Conservation (phyloP, 106 monocot species). For the Acorus calamus region DNA sequence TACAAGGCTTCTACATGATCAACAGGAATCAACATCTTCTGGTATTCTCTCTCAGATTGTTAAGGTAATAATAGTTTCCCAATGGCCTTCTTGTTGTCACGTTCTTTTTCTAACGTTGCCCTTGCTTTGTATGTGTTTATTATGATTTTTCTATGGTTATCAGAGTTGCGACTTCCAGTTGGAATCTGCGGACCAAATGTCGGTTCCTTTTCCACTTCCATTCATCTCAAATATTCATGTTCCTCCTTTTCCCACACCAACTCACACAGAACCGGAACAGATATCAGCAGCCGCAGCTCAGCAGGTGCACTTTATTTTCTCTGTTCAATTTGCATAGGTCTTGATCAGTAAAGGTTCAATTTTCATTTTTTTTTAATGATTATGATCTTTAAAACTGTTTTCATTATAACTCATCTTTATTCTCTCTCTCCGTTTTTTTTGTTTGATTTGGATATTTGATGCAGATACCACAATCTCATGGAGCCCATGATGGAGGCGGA, state of each 20-base stretch:
- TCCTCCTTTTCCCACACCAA: conserved; percentile 14
- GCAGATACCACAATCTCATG: background rate
- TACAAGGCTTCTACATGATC: conserved; percentile 9
- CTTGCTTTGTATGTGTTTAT: background rate
- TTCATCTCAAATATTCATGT: conserved; percentile 7
- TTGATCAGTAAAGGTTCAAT: too few relatives aligned
- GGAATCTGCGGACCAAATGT: conserved; percentile 9
- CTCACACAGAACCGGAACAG: conserved; percentile 16
- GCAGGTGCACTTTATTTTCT: too few relatives aligned
- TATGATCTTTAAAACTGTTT: too few relatives aligned
- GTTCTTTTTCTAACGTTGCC: background rate
- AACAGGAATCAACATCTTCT: conserved; percentile 7
- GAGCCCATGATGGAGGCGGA: conserved; percentile 6
- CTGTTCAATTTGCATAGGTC: too few relatives aligned
- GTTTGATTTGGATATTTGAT: too few relatives aligned
- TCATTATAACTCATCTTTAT: too few relatives aligned
- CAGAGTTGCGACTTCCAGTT: conserved; percentile 22
- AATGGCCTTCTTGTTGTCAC: background rate
- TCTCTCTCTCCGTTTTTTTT: background rate
- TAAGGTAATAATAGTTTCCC: conserved; percentile 11
- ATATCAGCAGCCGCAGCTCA: background rate
- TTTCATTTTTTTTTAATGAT: too few relatives aligned
- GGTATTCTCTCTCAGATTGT: conserved; percentile 12
- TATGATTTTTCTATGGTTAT: background rate
- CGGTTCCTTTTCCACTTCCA: conserved; percentile 11